These are phyloP conservation scores for Gleditsia sinensis DNA, from an alignment of 306 rosid genomes.

Conservation along the genomic window DNA sequence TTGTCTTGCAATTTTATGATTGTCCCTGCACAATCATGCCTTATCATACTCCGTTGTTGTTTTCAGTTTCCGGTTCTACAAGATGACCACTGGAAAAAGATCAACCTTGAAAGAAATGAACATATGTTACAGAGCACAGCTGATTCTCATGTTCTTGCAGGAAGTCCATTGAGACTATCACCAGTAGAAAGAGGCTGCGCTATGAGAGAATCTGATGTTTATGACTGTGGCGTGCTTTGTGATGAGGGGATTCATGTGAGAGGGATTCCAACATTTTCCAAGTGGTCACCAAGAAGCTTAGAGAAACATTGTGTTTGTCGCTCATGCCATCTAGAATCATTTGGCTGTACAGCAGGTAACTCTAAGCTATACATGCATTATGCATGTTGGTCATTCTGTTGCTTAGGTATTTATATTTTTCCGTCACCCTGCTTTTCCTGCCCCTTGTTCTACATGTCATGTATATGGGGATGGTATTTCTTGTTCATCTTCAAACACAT, in stretches of 20 bases:
- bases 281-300: slow-evolving; percentile 43
- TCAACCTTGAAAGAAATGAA: slow-evolving; percentile 53
- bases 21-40: slow-evolving; percentile 28
- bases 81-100: slow-evolving; percentile 63
- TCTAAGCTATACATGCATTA: slow-evolving; percentile 29
- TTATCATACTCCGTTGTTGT: slow-evolving; percentile 33
- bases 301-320: slow-evolving; percentile 38
- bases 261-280: slow-evolving; percentile 34
- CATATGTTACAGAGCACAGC: slow-evolving; percentile 62
- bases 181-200: slow-evolving; percentile 40
- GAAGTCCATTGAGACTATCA: slow-evolving; percentile 42
- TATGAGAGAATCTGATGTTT: slow-evolving; percentile 36
- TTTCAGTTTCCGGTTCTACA: slow-evolving; percentile 56
- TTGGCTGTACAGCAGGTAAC: slow-evolving; percentile 60
- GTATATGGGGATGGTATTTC: not conserved
- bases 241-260: slow-evolving; percentile 37
- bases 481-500: not conserved
- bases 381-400: slow-evolving; percentile 24
- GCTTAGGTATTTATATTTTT: slow-evolving; percentile 16
- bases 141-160: slow-evolving; percentile 67
- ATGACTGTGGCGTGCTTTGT: slow-evolving; percentile 34
- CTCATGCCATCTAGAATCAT: slow-evolving; percentile 37
- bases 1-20: slow-evolving; percentile 24
- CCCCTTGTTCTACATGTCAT: not conserved
- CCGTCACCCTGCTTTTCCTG: slow-evolving; percentile 14